These are phyloP conservation scores for Ajuga reptans DNA, from an alignment of 305 asterid genomes.

Conservation along the genomic window DNA sequence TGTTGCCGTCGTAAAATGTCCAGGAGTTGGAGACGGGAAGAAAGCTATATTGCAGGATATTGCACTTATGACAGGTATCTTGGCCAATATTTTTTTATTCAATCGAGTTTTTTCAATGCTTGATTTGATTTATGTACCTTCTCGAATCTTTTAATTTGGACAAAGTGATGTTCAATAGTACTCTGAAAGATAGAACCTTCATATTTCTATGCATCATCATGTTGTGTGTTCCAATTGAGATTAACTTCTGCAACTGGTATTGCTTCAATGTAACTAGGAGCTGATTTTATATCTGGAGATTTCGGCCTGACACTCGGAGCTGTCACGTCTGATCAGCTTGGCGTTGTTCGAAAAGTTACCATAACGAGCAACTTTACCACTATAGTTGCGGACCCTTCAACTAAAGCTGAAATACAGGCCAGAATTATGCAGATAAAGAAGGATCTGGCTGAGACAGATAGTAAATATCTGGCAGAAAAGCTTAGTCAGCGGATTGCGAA, in stretches of 20 bases:
- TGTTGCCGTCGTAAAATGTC: constrained; percentile 81
- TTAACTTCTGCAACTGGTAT: neutral
- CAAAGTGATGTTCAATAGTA: neutral
- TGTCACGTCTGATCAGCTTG: constrained; percentile 97
- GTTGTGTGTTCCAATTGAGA: constrained; percentile 2
- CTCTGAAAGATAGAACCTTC: neutral
- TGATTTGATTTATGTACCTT: neutral
- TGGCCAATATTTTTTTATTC: no score
- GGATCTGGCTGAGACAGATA: constrained; percentile 78
- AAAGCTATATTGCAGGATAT: constrained; percentile 83
- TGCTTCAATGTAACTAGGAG: constrained; percentile 41
- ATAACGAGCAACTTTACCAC: constrained; percentile 61
- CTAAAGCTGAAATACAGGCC: constrained; percentile 87
- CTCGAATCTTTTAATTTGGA: neutral
- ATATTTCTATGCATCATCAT: neutral
- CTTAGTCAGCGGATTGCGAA: constrained; percentile 78
- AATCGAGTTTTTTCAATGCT: neutral
- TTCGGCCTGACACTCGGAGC: constrained; percentile 66
- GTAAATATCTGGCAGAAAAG: constrained; percentile 53
- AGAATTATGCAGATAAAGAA: constrained; percentile 84
- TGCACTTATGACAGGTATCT: constrained; percentile 96
- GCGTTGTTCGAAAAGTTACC: constrained; percentile 71
- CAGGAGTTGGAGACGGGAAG: constrained; percentile 67
- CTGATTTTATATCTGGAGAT: constrained; percentile 90
- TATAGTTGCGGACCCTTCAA: constrained; percentile 80